phyloP scores from a whole-genome alignment of 441 rosid genomes.

The Rhodomyrtus psidioides region DNA sequence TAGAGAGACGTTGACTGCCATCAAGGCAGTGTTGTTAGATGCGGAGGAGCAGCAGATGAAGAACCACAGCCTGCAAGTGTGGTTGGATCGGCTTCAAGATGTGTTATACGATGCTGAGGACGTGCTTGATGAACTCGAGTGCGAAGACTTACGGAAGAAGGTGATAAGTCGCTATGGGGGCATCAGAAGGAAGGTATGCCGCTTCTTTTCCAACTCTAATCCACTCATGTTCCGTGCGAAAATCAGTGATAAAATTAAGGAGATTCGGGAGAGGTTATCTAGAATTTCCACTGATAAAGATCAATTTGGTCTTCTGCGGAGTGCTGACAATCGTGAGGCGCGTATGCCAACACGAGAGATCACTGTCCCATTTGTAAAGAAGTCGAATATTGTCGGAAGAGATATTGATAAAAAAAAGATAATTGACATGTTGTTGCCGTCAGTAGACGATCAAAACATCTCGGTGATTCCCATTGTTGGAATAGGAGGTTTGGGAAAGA shows the following conservation, averaged over 20 bases:
- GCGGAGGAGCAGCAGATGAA: neutral
- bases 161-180: neutral
- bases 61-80: neutral
- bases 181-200: neutral
- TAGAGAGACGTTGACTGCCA: neutral
- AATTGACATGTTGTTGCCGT: neutral
- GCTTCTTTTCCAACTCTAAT: neutral
- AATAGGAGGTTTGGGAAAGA: neutral
- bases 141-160: neutral
- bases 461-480: neutral
- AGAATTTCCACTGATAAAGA: neutral
- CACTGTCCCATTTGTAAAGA: neutral
- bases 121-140: neutral
- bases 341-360: neutral
- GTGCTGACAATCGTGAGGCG: neutral
- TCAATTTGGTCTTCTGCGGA: neutral
- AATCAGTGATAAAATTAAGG: neutral
- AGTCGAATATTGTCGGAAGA: accelerated
- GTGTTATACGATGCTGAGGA: neutral
- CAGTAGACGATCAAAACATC: neutral
- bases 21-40: neutral
- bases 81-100: neutral
- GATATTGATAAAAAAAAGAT: neutral
- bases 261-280: neutral
- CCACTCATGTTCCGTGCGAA: neutral